phyloP scores from a whole-genome alignment of 2,329 filamentous ascomycete genomes.

The Pseudogymnoascus sp. region DNA sequence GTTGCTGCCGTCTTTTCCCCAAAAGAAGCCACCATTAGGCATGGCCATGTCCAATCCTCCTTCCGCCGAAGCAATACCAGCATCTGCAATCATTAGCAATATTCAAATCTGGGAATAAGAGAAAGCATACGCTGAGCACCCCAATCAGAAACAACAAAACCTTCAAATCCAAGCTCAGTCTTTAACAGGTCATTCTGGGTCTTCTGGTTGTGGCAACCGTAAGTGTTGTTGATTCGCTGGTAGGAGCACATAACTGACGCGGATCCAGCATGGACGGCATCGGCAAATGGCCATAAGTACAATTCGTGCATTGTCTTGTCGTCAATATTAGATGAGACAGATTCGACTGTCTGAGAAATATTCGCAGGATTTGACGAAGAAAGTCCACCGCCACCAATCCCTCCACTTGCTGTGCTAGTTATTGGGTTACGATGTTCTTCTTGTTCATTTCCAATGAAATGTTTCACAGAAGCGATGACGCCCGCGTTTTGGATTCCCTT shows the following conservation, averaged over 20 bases:
- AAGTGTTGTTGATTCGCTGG: conserved; percentile 64
- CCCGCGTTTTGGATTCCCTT: conserved; percentile 61
- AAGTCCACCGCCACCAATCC: conserved; percentile 54
- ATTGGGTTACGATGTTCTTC: conserved; percentile 38
- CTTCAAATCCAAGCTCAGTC: conserved; percentile 81
- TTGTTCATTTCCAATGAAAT: conserved; percentile 70
- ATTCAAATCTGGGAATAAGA: conserved; percentile 73
- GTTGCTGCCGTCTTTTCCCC: conserved; percentile 35
- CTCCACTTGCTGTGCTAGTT: conserved; percentile 43
- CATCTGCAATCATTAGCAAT: conserved; percentile 68
- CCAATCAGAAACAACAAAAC: conserved; percentile 84
- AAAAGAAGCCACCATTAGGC: conserved; percentile 52
- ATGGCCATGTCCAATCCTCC: conserved; percentile 77
- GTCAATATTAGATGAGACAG: conserved; percentile 72
- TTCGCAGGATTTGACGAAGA: conserved; percentile 28
- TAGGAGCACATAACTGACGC: conserved; percentile 82
- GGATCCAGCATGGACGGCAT: conserved; percentile 72
- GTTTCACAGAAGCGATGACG: conserved; percentile 46
- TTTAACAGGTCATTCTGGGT: conserved; percentile 76
- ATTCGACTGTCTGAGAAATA: conserved; percentile 57
- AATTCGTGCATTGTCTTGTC: conserved; percentile 70
- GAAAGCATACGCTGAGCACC: conserved; percentile 76
- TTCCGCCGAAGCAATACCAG: conserved; percentile 71
- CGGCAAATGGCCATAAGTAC: conserved; percentile 81
- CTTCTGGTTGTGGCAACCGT: conserved; percentile 71